Base-by-base conservation (phyloP, 1,284 basidiomycete genomes). In the Leccinum fuscescens region DNA sequence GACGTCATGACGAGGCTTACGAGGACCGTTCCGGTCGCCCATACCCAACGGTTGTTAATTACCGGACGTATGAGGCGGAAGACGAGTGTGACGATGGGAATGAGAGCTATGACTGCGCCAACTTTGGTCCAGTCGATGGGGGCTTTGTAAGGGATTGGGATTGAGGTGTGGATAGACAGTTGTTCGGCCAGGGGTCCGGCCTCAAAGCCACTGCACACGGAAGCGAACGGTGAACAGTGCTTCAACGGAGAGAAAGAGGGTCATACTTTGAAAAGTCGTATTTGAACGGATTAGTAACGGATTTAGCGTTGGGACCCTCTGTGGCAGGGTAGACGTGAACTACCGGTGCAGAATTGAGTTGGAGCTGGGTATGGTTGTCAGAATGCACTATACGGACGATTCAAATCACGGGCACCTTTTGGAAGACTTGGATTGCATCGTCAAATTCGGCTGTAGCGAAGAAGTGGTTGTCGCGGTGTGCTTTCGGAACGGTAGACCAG, bases 361-460 rank as follows among this genome's bases (percentile, higher is more conserved):
- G 91, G 66, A 78, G 75, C 78, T 80, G 61, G 20, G 33, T 24
- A 51, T 14, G 14, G n/a, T 5, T n/a, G 54, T 73, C 48, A 64
- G 58, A 56, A 51, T 52, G 20, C 46, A 46, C n/a, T 20, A 44
- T 31, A 54, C n/a, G 29, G 52, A 48, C 9, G 50, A 6, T 22
- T 24, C 49, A 14, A 8, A 44, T 6, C 5, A 22, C n/a, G 11
- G n/a, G 15, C 62, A 92, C 93, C 79, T 86, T 87, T 76, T 91
- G 86, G 77, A 95, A 98, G 39, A 94, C 81, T 3, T 78, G 75
- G 59, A 85, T 82, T 2, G 85, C 88, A 46, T 91, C 81, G 65
- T 89, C 84, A 72, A 96, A 97, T 75, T 98, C 95, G 39, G 94
- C 77, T n/a, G 86, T 88, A 12, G 87, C 95, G 70, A 97, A 98